Percentiles rank a stretch among this genome's conserved stretches.
Evolutionary conservation across 371 early-diverging fungal species (phyloP).

Genomic region (Mucor indicus): DNA sequence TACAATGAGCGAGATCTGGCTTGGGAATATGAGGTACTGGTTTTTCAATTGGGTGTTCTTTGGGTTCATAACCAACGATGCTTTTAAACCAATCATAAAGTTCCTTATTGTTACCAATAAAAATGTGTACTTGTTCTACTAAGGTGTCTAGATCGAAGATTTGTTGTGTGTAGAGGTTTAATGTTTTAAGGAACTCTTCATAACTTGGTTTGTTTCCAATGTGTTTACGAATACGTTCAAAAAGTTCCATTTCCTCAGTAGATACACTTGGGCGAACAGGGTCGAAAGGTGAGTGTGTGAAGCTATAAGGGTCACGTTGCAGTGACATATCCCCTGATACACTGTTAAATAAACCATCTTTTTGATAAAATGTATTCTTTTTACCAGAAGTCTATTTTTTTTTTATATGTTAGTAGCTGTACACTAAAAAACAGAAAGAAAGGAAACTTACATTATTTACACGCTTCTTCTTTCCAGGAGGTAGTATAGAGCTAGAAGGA

Average conservation of each 20-base stretch:
- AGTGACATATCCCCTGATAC: neutral
- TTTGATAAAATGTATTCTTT: slow-evolving; percentile 6
- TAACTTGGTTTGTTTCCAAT: slow-evolving; percentile 86
- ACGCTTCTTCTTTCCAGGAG: slow-evolving; percentile 26
- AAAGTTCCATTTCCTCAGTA: slow-evolving; percentile 85
- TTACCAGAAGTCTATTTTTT: slow-evolving; percentile 4
- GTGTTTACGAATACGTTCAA: slow-evolving; percentile 85
- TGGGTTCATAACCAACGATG: slow-evolving; percentile 89
- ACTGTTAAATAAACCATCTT: too few relatives aligned
- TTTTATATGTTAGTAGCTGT: too few relatives aligned
- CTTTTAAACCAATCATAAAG: slow-evolving; percentile 93
- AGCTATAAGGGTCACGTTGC: slow-evolving; percentile 16
- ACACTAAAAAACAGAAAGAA: neutral
- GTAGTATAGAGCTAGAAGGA: slow-evolving; percentile 7
- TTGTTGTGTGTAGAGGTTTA: slow-evolving; percentile 96
- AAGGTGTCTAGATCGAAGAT: slow-evolving; percentile 83
- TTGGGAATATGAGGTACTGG: slow-evolving; percentile 41
- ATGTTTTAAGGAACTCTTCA: slow-evolving; percentile 95
- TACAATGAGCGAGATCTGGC: slow-evolving; percentile 59
- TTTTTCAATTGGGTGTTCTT: slow-evolving; percentile 46
- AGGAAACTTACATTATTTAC: slow-evolving; percentile 5
- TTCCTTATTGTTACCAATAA: slow-evolving; percentile 73
- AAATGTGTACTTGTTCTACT: slow-evolving; percentile 81
- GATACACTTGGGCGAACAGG: slow-evolving; percentile 37
- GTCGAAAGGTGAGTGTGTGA: slow-evolving; percentile 22